Conservation (phyloP, 495 filamentous ascomycete genomes). For the Penicillium longicatenatum region DNA sequence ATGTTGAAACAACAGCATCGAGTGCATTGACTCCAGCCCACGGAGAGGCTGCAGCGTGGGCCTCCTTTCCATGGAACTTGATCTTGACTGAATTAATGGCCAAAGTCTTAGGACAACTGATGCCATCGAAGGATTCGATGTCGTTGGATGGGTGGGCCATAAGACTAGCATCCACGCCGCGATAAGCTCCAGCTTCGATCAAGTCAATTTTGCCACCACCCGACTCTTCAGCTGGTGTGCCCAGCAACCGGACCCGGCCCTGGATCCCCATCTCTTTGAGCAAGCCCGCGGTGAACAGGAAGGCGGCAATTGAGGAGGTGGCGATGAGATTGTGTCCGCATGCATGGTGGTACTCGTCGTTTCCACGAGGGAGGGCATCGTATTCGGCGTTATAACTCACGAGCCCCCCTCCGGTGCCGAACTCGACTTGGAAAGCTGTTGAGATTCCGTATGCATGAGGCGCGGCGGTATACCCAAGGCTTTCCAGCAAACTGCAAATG, state of each 20-base stretch:
- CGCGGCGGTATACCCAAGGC: constrained; percentile 6
- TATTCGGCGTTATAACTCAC: constrained; percentile 21
- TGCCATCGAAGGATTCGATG: background rate
- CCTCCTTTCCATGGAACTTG: constrained; percentile 15
- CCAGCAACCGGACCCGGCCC: constrained; percentile 14
- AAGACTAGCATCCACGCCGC: constrained; percentile 13
- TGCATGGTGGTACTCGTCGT: constrained; percentile 13
- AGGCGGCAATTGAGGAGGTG: constrained; percentile 13
- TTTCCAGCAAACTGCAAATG: constrained; percentile 16
- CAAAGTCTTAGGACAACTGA: constrained; percentile 2
- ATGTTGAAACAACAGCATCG: constrained; percentile 14
- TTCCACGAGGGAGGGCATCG: constrained; percentile 15
- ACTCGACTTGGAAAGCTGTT: constrained; percentile 13
- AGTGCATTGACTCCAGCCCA: constrained; percentile 22
- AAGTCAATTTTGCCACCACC: constrained; percentile 19
- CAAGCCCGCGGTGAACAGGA: constrained; percentile 4
- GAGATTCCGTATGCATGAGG: constrained; percentile 15
- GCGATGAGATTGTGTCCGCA: constrained; percentile 25
- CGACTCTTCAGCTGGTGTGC: constrained; percentile 19
- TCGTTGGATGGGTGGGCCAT: constrained; percentile 10
- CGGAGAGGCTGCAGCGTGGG: constrained; percentile 14
- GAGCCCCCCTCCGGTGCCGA: constrained; percentile 12
- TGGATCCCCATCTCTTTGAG: constrained; percentile 3
- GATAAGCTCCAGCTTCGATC: constrained; percentile 16
- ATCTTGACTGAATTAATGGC: constrained; percentile 12